A percentile compares a stretch with the other conserved stretches of the same genome.
Evolutionary conservation across 257 asterid species (phyloP).

Genomic region (Thymus mandschuricus): DNA sequence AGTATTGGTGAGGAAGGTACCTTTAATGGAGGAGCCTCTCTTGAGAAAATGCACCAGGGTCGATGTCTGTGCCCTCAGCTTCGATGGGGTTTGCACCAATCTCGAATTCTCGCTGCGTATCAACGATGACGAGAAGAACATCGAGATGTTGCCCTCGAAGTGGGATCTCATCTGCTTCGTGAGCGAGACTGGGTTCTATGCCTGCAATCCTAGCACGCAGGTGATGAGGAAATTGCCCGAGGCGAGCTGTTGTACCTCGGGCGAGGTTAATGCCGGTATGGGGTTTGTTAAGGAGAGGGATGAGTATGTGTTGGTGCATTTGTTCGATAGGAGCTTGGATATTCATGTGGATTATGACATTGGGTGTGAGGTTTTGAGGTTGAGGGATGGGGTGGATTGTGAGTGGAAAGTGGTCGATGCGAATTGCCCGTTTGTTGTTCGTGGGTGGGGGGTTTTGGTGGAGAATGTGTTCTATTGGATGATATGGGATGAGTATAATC

Average conservation of each 20-base stretch:
- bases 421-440: constrained; percentile 50
- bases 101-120: constrained; percentile 42
- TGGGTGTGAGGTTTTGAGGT: constrained; percentile 58
- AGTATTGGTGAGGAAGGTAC: constrained; percentile 40
- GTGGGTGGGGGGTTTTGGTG: constrained; percentile 65
- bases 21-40: constrained; percentile 37
- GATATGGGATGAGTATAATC: constrained; percentile 59
- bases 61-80: constrained; percentile 46
- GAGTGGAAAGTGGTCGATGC: constrained; percentile 53
- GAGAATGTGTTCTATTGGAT: constrained; percentile 58
- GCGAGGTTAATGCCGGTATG: constrained; percentile 59
- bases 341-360: constrained; percentile 52
- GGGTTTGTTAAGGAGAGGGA: constrained; percentile 51
- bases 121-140: constrained; percentile 44
- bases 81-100: constrained; percentile 48
- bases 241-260: constrained; percentile 54
- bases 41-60: constrained; percentile 39
- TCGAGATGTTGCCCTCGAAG: constrained; percentile 54
- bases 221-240: constrained; percentile 50
- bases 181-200: constrained; percentile 54
- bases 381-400: constrained; percentile 42
- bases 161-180: constrained; percentile 60
- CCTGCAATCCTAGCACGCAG: constrained; percentile 58
- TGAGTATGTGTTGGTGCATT: constrained; percentile 63
- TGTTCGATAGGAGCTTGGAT: constrained; percentile 58